A percentile compares a stretch with the other conserved stretches of the same genome.
These are phyloP conservation scores for Aschersonia sp. DNA, from an alignment of 2,329 filamentous ascomycete genomes.

Conservation along the genomic window DNA sequence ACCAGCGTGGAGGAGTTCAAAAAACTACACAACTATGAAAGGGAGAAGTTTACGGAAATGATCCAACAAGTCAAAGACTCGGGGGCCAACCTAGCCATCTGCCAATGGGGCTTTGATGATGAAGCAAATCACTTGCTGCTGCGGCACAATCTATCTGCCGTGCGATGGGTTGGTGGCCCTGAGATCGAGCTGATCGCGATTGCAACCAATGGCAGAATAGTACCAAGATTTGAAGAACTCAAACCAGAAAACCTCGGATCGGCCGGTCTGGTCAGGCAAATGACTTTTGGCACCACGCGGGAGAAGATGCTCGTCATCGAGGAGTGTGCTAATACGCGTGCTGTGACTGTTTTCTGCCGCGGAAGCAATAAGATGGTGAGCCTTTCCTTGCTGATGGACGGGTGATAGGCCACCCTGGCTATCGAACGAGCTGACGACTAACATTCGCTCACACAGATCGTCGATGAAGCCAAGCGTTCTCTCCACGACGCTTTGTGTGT, in stretches of 20 bases:
- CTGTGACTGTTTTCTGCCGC: constrained; percentile 90
- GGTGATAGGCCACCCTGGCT: neutral
- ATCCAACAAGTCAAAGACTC: constrained; percentile 96
- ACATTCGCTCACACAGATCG: constrained; percentile 47
- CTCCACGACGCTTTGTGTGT: constrained; percentile 96
- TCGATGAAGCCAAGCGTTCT: constrained; percentile 96
- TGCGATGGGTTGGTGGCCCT: constrained; percentile 94
- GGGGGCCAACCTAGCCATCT: constrained; percentile 93
- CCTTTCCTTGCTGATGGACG: constrained; percentile 3
- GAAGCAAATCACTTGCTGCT: constrained; percentile 95
- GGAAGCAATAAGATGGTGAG: constrained; percentile 98
- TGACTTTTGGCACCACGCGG: constrained; percentile 92
- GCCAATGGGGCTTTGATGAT: constrained; percentile 99
- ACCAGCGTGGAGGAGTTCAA: constrained; percentile 96
- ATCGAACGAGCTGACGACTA: neutral
- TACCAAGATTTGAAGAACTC: constrained; percentile 92
- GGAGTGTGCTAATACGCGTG: constrained; percentile 94
- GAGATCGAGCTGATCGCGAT: constrained; percentile 98
- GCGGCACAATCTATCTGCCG: constrained; percentile 89
- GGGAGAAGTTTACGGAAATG: constrained; percentile 96
- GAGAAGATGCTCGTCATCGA: constrained; percentile 99
- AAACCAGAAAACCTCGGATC: constrained; percentile 80
- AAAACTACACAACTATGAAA: constrained; percentile 91
- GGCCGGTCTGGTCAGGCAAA: constrained; percentile 82
- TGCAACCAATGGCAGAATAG: constrained; percentile 94